Percentiles rank a stretch among this genome's conserved stretches.
These are phyloP conservation scores for Stromatinia cepivora DNA, from an alignment of 2,329 filamentous ascomycete species.

Conservation along the genomic window DNA sequence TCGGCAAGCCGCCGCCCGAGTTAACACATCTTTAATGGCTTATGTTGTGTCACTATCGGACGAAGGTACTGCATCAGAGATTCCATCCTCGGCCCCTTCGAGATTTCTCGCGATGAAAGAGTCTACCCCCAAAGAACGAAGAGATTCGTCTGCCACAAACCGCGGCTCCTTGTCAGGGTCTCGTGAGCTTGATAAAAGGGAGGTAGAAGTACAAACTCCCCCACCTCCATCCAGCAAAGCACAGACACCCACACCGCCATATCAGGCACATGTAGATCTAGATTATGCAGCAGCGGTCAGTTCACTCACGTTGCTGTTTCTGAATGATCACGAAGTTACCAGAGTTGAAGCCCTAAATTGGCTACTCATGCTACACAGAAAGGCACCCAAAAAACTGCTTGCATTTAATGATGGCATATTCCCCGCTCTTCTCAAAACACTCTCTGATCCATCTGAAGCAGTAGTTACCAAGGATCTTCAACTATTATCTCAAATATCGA, in stretches of 20 bases:
- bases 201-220: constrained; percentile 54
- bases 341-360: constrained; percentile 90
- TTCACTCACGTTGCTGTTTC: constrained; percentile 86
- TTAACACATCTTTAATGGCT: constrained; percentile 88
- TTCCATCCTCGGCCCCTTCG: constrained; percentile 43
- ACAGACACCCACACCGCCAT: constrained; percentile 41
- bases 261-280: constrained; percentile 66
- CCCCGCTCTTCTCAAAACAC: constrained; percentile 89
- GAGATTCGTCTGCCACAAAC: constrained; percentile 39
- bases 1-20: constrained; percentile 80
- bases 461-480: constrained; percentile 95
- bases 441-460: constrained; percentile 92
- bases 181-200: constrained; percentile 54
- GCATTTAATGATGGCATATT: constrained; percentile 98
- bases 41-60: constrained; percentile 91
- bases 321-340: constrained; percentile 96
- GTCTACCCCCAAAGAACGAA: constrained; percentile 37
- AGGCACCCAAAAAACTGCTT: constrained; percentile 88
- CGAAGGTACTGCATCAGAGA: constrained; percentile 49
- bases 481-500: constrained; percentile 90
- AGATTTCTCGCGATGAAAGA: constrained; percentile 47
- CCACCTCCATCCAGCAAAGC: constrained; percentile 41
- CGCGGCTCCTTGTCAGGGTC: constrained; percentile 44
- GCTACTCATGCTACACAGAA: constrained; percentile 96
- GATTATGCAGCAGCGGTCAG: constrained; percentile 95